Percentiles rank a stretch among this genome's conserved stretches.
phyloP scores from a whole-genome alignment of 768 basidiomycete species.

The Cyathus striatus region DNA sequence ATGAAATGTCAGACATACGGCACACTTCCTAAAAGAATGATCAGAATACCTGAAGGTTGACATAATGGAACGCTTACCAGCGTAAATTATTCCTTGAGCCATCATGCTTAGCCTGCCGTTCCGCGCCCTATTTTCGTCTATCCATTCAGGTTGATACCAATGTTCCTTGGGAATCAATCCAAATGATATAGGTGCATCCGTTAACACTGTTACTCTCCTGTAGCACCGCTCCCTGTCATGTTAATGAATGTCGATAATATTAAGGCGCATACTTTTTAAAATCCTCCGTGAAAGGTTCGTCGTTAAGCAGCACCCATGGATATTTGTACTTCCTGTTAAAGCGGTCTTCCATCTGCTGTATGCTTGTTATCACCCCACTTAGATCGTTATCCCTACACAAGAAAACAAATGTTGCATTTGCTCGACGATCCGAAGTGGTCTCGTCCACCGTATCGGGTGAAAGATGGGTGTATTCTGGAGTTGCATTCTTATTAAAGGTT shows the following conservation, averaged over 20 bases:
- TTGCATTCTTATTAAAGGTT: too few relatives aligned
- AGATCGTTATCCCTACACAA: conserved; percentile 56
- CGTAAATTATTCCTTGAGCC: conserved; percentile 58
- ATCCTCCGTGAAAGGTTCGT: conserved; percentile 67
- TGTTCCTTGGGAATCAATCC: conserved; percentile 71
- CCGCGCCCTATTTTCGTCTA: conserved; percentile 66
- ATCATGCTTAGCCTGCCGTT: conserved; percentile 59
- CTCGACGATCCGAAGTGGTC: conserved; percentile 22
- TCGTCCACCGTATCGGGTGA: background rate
- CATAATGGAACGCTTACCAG: conserved; percentile 30
- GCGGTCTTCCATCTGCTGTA: conserved; percentile 71
- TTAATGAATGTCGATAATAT: background rate
- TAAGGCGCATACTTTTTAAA: conserved; percentile 51
- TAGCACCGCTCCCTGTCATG: background rate
- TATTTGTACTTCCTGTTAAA: conserved; percentile 78
- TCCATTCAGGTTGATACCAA: conserved; percentile 79
- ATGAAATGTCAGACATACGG: too few relatives aligned
- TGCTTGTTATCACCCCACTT: conserved; percentile 46
- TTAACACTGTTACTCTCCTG: conserved; percentile 51
- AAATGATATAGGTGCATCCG: conserved; percentile 55
- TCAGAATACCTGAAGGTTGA: conserved; percentile 2
- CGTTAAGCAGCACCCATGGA: conserved; percentile 85
- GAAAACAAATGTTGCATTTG: conserved; percentile 80
- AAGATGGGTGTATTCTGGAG: too few relatives aligned
- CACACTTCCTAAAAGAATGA: conserved; percentile 49